phyloP scores from a whole-genome alignment of 345 rosid species.

The Hibiscus tridactylites region DNA sequence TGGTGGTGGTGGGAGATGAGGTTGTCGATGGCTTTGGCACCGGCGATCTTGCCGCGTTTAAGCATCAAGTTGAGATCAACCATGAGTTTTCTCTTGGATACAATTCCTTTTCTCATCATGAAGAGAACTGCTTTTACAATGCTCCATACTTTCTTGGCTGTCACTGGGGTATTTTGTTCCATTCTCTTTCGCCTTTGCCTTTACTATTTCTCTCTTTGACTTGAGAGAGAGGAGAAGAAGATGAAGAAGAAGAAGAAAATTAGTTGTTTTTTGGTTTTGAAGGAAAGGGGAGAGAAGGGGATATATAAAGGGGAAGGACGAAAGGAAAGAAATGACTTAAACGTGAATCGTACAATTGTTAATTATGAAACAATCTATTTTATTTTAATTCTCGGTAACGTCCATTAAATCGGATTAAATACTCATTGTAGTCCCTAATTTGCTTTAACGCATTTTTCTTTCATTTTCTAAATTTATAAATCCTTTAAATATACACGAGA shows the following conservation, averaged over 20 bases:
- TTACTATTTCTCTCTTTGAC: not conserved
- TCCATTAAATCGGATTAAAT: too few species aligned
- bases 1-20: constrained; percentile 54
- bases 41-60: constrained; percentile 72
- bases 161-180: constrained; percentile 38
- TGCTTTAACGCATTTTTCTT: too few species aligned
- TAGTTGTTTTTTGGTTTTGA: constrained; percentile 15
- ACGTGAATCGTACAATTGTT: too few species aligned
- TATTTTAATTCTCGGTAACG: too few species aligned
- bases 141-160: constrained; percentile 53
- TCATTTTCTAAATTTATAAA: too few species aligned
- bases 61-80: constrained; percentile 65
- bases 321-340: too few species aligned
- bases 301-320: too few species aligned
- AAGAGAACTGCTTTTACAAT: constrained; percentile 51
- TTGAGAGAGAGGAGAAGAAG: not conserved
- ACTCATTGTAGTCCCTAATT: too few species aligned
- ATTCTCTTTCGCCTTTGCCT: constrained; percentile 1
- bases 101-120: constrained; percentile 65
- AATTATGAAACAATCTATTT: too few species aligned
- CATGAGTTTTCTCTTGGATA: constrained; percentile 48
- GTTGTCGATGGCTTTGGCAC: constrained; percentile 41
- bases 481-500: too few species aligned
- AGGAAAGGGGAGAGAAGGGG: not conserved
- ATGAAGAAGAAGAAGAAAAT: not conserved